Base-by-base conservation (phyloP, 75 land plant genomes). In the Cunninghamia lanceolata region DNA sequence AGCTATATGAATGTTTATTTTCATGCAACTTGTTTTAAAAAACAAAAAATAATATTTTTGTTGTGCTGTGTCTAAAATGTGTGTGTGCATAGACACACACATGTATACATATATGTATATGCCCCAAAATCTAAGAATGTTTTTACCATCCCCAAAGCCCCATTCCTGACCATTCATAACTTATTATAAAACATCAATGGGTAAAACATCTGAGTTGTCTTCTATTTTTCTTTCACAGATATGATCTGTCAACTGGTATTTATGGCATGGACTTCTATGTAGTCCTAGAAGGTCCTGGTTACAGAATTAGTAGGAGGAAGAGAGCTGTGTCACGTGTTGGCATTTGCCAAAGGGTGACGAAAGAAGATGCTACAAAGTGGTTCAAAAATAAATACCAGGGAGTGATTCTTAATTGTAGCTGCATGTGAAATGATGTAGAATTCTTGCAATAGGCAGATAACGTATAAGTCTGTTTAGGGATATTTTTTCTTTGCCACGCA, bases 331-430 rank as follows among this genome's bases (percentile, higher is more conserved):
- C 96, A 1, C 92, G 92, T 36, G 94, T 94, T 86, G 94, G 96
- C 16, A 90, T 92, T 83, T 91, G 93, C 86, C 95, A 94, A 87
- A 88, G 96, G 34, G 96, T 94, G 13, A 94, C 96, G 2, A 95
- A 94, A 89, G 97, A 95, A 0, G 97, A 95, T 89, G 92, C 97
- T 13, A 95, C 93, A 95, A 95, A 94, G 84, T 95, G 96, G 96
- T 95, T 95, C 91, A 95, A 95, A 83, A 92, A 92, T 59, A 95
- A 95, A 85, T 95, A 95, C 68, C 95, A 95, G 86, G 96, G 95
- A 86, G 96, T 95, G 9, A 95, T 95, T 75, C 91, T 95, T 30
- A 95, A 95, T 21, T 63, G 0, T 7, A 63, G 2, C 7, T 25
- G 68, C n/a, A 28, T 25, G 7, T 63, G n/a, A 63, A 63, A 47